These are phyloP conservation scores for Lachancea quebecensis DNA, from an alignment of 805 yeast species.

Conservation along the genomic window DNA sequence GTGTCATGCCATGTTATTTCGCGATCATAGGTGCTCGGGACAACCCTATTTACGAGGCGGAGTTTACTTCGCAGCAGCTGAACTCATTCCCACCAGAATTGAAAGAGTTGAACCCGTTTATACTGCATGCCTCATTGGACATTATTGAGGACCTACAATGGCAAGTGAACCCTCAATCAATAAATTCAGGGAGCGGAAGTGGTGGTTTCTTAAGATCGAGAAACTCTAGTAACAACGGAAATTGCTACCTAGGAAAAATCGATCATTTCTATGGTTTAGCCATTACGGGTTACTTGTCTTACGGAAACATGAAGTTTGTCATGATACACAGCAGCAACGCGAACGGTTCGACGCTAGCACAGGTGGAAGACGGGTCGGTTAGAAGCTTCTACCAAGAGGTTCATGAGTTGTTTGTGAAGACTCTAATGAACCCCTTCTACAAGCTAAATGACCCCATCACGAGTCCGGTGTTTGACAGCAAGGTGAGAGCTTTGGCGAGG, in stretches of 20 bases:
- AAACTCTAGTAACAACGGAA: slow-evolving; percentile 18
- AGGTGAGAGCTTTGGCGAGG: slow-evolving; percentile 63
- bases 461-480: slow-evolving; percentile 67
- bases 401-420: slow-evolving; percentile 82
- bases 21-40: slow-evolving; percentile 85
- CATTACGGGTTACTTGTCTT: slow-evolving; percentile 81
- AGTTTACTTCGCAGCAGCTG: slow-evolving; percentile 36
- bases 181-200: slow-evolving; percentile 1
- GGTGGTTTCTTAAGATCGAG: slow-evolving; percentile 26
- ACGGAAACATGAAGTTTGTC: slow-evolving; percentile 77
- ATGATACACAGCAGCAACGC: slow-evolving; percentile 54
- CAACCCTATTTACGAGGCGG: slow-evolving; percentile 80
- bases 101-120: slow-evolving; percentile 77
- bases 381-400: slow-evolving; percentile 78
- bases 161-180: slow-evolving; percentile 44
- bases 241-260: slow-evolving; percentile 58
- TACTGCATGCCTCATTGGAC: slow-evolving; percentile 83
- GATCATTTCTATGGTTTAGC: slow-evolving; percentile 80
- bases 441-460: slow-evolving; percentile 65
- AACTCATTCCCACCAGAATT: slow-evolving; percentile 54
- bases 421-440: slow-evolving; percentile 82
- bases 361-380: slow-evolving; percentile 59
- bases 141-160: slow-evolving; percentile 88
- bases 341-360: slow-evolving; percentile 13
- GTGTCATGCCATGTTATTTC: slow-evolving; percentile 41